Percentiles rank a stretch among this genome's conserved stretches.
Conservation (phyloP, 768 basidiomycete genomes). For the Boletus fagicola region DNA sequence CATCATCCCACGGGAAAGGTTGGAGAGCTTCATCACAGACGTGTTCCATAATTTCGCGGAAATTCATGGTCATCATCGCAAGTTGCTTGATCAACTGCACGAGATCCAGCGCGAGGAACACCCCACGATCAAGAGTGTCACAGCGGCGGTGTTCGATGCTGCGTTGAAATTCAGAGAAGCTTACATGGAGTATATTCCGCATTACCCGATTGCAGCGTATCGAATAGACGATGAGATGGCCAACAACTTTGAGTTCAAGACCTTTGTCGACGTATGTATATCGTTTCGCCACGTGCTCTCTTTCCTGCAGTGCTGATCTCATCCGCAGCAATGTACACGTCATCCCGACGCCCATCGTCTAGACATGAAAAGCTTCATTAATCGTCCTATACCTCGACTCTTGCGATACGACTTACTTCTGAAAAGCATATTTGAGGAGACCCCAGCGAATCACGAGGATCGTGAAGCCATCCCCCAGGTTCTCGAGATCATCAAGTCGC, state of each 20-base stretch:
- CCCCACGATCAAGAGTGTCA: constrained; percentile 73
- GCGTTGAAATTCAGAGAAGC: constrained; percentile 90
- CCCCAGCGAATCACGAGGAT: constrained; percentile 76
- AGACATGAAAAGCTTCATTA: constrained; percentile 92
- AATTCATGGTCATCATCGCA: constrained; percentile 69
- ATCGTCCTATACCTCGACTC: constrained; percentile 86
- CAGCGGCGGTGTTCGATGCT: constrained; percentile 82
- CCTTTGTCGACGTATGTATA: constrained; percentile 70
- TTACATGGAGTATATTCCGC: constrained; percentile 91
- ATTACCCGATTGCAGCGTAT: constrained; percentile 89
- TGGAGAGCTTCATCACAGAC: constrained; percentile 78
- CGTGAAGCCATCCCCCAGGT: constrained; percentile 78
- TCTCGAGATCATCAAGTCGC: constrained; percentile 79
- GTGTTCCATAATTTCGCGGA: constrained; percentile 88
- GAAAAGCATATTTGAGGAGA: constrained; percentile 74
- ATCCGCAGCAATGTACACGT: constrained; percentile 45
- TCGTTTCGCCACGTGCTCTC: not conserved
- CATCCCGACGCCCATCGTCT: constrained; percentile 77
- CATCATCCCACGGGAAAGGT: constrained; percentile 66
- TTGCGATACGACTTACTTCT: constrained; percentile 86
- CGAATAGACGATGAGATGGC: constrained; percentile 86
- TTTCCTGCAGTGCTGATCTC: constrained; percentile 1
- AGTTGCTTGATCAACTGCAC: constrained; percentile 76
- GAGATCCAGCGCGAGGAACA: constrained; percentile 88
- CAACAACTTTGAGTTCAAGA: constrained; percentile 75